Evolutionary conservation across 78 protist genomes (phyloP).

Genomic region (Cavenderia fasciculata): DNA sequence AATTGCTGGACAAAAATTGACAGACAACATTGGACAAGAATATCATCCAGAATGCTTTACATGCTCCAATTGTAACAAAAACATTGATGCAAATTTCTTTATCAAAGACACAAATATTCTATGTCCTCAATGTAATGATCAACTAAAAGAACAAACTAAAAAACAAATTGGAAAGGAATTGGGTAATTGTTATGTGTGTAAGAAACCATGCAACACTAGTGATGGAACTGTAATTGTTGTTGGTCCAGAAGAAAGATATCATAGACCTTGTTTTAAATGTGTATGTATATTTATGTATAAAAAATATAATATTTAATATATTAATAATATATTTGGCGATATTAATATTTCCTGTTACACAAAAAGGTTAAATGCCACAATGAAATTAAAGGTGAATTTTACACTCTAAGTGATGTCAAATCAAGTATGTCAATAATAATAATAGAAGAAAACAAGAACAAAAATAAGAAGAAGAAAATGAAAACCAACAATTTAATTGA

Average conservation of each 20-base stretch:
- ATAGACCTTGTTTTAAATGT: conserved; percentile 31
- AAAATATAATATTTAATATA: no score
- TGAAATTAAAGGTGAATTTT: conserved; percentile 34
- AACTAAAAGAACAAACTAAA: not conserved
- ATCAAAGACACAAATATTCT: not conserved
- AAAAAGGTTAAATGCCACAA: conserved; percentile 9
- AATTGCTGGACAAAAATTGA: conserved; percentile 35
- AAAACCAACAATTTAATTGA: no score
- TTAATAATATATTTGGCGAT: no score
- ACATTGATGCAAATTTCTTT: not conserved
- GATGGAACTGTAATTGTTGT: conserved; percentile 7
- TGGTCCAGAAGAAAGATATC: conserved; percentile 33
- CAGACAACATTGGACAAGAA: conserved; percentile 13
- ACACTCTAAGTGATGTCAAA: not conserved
- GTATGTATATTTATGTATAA: no score
- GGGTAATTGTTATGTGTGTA: conserved; percentile 25
- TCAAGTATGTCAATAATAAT: conserved; percentile 61
- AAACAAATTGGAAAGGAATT: conserved; percentile 15
- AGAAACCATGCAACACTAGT: not conserved
- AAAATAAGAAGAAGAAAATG: no score
- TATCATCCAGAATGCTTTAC: conserved; percentile 51
- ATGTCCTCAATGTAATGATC: conserved; percentile 26
- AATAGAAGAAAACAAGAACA: no score
- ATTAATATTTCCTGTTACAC: no score
- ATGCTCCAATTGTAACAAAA: conserved; percentile 3